Percentiles rank a stretch among this genome's conserved stretches.
These are phyloP conservation scores for Pseudocercospora eumusae DNA, from an alignment of 2,329 filamentous ascomycete species.

Conservation along the genomic window DNA sequence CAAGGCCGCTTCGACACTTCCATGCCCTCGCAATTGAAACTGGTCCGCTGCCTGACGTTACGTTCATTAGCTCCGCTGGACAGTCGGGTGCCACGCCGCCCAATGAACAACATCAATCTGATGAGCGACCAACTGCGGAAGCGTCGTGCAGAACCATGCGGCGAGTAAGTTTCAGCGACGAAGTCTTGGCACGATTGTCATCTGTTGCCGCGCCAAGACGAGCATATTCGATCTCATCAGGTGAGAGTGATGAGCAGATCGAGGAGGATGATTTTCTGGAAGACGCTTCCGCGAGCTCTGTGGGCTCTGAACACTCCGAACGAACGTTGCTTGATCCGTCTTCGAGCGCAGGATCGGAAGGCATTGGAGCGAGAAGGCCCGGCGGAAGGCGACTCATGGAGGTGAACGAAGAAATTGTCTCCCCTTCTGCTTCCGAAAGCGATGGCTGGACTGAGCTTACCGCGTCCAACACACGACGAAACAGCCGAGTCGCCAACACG, in stretches of 20 bases:
- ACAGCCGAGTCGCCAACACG: constrained; percentile 33
- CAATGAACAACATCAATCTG: background rate
- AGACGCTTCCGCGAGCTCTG: background rate
- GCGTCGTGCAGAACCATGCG: background rate
- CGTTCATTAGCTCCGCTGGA: constrained; percentile 26
- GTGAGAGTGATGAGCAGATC: constrained; percentile 24
- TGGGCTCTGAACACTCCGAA: background rate
- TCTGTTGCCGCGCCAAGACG: constrained; percentile 33
- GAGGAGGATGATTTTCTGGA: constrained; percentile 17
- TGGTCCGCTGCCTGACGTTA: constrained; percentile 35
- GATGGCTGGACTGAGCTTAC: constrained; percentile 25
- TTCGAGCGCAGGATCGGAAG: background rate
- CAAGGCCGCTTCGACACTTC: constrained; percentile 19
- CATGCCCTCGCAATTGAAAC: constrained; percentile 23
- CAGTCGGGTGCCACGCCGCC: background rate
- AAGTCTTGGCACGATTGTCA: constrained; percentile 31
- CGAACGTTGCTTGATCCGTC: background rate
- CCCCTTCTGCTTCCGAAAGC: constrained; percentile 32
- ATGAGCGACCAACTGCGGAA: background rate
- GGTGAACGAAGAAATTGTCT: constrained; percentile 30
- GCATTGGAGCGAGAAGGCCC: constrained; percentile 10
- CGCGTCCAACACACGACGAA: constrained; percentile 34
- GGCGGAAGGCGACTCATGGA: constrained; percentile 27
- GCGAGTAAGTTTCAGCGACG: constrained; percentile 28
- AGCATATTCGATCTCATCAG: constrained; percentile 27